Conservation (phyloP, 108 stramenopile species). For the Fistulifera pelliculosa region DNA sequence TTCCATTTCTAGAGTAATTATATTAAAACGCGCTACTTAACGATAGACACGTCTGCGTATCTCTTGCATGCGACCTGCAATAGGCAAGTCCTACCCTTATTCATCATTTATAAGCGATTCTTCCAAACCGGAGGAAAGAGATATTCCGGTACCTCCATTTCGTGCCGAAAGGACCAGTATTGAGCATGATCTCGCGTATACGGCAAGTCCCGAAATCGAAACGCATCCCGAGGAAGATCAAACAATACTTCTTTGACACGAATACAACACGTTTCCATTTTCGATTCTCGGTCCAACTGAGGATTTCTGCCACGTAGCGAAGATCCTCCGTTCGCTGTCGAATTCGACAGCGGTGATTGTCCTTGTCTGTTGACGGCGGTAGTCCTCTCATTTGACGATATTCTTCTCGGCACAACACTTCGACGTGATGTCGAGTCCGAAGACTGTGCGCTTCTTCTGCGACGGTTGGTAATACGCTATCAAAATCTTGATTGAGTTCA, state of each 20-base stretch:
- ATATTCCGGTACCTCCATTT: conserved; percentile 67
- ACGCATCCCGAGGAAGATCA: conserved; percentile 30
- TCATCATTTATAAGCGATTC: too few relatives aligned
- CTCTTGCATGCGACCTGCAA: too few relatives aligned
- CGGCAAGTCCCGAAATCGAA: conserved; percentile 31
- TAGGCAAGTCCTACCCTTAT: too few relatives aligned
- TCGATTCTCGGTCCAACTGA: not conserved
- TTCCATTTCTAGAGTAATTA: too few relatives aligned
- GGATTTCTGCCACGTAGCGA: not conserved
- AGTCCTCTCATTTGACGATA: not conserved
- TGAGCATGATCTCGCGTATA: conserved; percentile 29
- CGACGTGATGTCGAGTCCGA: not conserved
- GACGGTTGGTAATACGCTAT: not conserved
- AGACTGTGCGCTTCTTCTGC: not conserved
- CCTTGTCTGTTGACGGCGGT: not conserved
- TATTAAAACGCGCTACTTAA: too few relatives aligned
- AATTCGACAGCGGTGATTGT: too few relatives aligned
- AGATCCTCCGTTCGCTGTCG: not conserved
- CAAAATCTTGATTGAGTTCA: conserved; percentile 7
- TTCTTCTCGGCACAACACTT: not conserved
- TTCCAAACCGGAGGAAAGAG: conserved; percentile 37
- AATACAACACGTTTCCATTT: not conserved
- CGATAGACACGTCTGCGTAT: too few relatives aligned
- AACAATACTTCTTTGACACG: conserved; percentile 11
- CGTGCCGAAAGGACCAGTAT: conserved; percentile 58